Evolutionary conservation across 352 stramenopile genomes (phyloP).

Genomic region (Phytophthora fragariaefolia): DNA sequence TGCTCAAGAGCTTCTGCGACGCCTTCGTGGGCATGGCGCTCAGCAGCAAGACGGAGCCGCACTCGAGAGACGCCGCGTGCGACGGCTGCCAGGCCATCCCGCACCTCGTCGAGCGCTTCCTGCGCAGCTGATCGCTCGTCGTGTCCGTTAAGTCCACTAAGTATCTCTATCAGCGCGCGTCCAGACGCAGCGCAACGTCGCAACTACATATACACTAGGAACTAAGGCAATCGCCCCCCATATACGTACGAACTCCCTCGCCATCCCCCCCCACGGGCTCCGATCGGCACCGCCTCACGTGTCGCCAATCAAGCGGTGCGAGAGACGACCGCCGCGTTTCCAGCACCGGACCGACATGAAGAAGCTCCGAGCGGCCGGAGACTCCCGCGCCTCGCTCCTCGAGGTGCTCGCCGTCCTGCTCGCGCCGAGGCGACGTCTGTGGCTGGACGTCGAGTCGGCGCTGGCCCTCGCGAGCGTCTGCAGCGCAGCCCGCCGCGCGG

Average conservation of each 20-base stretch:
- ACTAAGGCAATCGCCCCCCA: slow-evolving; percentile 11
- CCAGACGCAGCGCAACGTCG: slow-evolving; percentile 4
- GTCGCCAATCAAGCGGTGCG: slow-evolving; percentile 2
- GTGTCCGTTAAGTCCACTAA: not conserved
- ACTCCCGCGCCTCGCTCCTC: slow-evolving; percentile 9
- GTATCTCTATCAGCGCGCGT: slow-evolving; percentile 26
- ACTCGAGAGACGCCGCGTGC: slow-evolving; percentile 35
- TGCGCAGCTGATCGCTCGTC: slow-evolving; percentile 19
- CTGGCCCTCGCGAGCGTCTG: slow-evolving; percentile 22
- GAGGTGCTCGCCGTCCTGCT: slow-evolving; percentile 24
- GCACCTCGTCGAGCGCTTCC: slow-evolving; percentile 49
- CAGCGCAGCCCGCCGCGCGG: not conserved
- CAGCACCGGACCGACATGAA: slow-evolving; percentile 21
- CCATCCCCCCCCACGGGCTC: not conserved
- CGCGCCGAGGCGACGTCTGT: slow-evolving; percentile 5
- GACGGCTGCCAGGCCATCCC: slow-evolving; percentile 48
- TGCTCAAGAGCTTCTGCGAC: slow-evolving; percentile 49
- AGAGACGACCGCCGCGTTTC: slow-evolving; percentile 1
- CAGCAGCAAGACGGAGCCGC: slow-evolving; percentile 38
- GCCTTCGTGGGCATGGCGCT: slow-evolving; percentile 51
- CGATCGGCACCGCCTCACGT: not conserved
- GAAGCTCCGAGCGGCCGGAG: slow-evolving; percentile 13
- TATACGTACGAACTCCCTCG: not conserved
- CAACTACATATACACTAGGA: slow-evolving; percentile 14
- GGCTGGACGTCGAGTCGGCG: slow-evolving; percentile 15